Conservation (phyloP, 176 grass and related monocot species). For the Sorghum bicolor region DNA sequence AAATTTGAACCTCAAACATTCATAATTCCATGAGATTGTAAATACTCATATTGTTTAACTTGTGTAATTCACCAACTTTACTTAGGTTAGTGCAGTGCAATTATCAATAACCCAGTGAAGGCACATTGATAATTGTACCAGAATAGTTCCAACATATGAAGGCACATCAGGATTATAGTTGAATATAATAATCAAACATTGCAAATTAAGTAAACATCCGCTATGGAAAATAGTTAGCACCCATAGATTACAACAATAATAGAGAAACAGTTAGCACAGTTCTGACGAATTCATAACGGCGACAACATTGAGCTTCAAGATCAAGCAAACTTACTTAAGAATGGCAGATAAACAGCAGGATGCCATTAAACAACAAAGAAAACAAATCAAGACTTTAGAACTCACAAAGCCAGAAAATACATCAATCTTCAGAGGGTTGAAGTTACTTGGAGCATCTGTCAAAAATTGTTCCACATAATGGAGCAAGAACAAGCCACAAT, state of each 20-base stretch:
- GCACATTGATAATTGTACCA: background rate
- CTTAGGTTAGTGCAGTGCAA: background rate
- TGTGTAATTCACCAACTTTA: background rate
- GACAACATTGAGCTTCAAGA: background rate
- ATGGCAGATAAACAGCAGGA: slow-evolving; percentile 17
- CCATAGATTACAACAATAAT: slow-evolving; percentile 1
- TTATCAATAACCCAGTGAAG: background rate
- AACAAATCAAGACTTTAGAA: slow-evolving; percentile 26
- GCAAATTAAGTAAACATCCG: background rate
- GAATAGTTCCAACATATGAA: background rate
- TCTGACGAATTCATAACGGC: background rate
- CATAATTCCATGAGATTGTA: background rate
- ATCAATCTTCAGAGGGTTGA: slow-evolving; percentile 71
- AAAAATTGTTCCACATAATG: slow-evolving; percentile 91
- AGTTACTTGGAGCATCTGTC: slow-evolving; percentile 64
- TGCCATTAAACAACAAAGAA: slow-evolving; percentile 23
- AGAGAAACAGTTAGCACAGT: background rate
- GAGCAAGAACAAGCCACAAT: slow-evolving; percentile 92
- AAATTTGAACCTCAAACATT: background rate
- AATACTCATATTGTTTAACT: background rate
- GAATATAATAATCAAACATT: background rate
- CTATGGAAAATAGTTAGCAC: background rate
- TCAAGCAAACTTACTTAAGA: slow-evolving; percentile 4
- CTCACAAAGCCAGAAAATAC: slow-evolving; percentile 78
- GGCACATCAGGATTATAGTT: background rate